phyloP scores from a whole-genome alignment of 2,329 filamentous ascomycete genomes.

The Ophiostoma triangulosporum region DNA sequence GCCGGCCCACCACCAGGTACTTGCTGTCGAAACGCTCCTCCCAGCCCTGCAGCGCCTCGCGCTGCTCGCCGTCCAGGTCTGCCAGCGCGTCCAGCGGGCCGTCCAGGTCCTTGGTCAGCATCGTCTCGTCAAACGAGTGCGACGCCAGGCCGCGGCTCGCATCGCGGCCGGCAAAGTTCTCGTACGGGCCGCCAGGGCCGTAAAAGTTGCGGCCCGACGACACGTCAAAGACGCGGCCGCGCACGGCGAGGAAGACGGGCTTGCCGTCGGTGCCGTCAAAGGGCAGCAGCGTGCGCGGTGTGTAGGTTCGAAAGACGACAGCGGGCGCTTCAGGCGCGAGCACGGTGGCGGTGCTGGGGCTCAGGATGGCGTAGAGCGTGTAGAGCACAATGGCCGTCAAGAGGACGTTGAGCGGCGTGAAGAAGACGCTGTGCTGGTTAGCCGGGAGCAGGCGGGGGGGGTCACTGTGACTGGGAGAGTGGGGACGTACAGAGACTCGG shows the following conservation, averaged over 20 bases:
- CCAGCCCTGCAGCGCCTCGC: conserved; percentile 79
- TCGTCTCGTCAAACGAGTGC: conserved; percentile 87
- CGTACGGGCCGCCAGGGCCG: conserved; percentile 86
- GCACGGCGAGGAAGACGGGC: conserved; percentile 83
- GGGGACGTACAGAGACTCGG: conserved; percentile 6
- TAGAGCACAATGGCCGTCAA: conserved; percentile 43
- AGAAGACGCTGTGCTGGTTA: conserved; percentile 25
- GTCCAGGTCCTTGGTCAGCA: conserved; percentile 84
- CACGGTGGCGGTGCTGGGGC: conserved; percentile 31
- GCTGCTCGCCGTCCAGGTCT: conserved; percentile 58
- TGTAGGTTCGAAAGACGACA: conserved; percentile 55
- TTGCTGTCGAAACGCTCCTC: conserved; percentile 88
- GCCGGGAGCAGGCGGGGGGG: neutral
- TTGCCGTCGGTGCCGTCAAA: conserved; percentile 63
- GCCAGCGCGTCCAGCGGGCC: conserved; percentile 66
- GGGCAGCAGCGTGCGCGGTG: conserved; percentile 66
- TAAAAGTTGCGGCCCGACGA: conserved; percentile 82
- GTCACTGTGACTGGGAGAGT: neutral
- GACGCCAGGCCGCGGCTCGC: conserved; percentile 77
- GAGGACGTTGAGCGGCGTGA: conserved; percentile 51
- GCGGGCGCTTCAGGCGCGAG: conserved; percentile 42
- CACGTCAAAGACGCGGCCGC: conserved; percentile 85
- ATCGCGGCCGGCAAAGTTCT: conserved; percentile 90
- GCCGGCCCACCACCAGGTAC: conserved; percentile 83
- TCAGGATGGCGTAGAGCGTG: conserved; percentile 42